Conservation (phyloP, 305 asterid species). For the Petunia hybrid region DNA sequence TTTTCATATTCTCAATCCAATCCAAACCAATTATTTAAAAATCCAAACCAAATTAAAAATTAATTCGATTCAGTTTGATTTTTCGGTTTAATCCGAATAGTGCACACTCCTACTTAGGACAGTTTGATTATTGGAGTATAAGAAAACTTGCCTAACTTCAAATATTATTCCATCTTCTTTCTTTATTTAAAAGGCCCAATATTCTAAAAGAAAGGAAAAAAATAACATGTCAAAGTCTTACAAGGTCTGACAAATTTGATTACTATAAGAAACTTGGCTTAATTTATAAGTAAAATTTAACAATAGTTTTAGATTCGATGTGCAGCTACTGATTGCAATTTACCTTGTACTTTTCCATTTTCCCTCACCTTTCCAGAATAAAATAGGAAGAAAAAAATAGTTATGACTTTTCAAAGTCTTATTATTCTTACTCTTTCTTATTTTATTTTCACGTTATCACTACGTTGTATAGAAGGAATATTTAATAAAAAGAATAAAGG, state of each 20-base stretch:
- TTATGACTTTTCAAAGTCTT: neutral
- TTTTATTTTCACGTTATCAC: neutral
- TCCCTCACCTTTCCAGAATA: neutral
- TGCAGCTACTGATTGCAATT: neutral
- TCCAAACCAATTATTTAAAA: no score
- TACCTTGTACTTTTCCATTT: neutral
- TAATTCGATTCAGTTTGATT: no score
- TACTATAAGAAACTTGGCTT: no score
- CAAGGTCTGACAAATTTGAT: no score
- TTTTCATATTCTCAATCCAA: no score
- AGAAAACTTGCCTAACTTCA: neutral
- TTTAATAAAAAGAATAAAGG: neutral
- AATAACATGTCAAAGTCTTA: no score
- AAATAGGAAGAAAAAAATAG: neutral
- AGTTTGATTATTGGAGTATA: conserved; percentile 6
- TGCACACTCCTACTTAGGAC: no score
- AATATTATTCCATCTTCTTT: no score
- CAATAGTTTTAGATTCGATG: neutral
- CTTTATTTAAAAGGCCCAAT: no score
- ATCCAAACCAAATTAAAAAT: no score
- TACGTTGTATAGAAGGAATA: neutral
- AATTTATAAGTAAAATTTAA: neutral
- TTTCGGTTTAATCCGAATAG: no score
- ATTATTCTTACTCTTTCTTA: neutral
- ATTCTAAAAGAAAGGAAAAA: no score